Evolutionary conservation across 179 eudicot genomes (phyloP).

Genomic region (Amaranthus tricolor): DNA sequence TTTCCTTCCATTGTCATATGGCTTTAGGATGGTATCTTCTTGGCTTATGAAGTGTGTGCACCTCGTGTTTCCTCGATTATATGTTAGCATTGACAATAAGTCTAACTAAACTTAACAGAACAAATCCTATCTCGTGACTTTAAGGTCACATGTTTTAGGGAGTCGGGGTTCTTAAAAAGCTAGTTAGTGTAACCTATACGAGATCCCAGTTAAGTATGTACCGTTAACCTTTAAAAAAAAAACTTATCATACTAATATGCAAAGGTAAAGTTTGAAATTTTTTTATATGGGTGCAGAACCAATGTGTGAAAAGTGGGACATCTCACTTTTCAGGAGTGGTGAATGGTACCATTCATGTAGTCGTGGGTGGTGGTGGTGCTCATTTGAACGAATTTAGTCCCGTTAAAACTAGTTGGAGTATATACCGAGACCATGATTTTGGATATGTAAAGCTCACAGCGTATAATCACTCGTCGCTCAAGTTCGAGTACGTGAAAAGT

Average conservation of each 20-base stretch:
- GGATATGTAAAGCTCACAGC: conserved; percentile 77
- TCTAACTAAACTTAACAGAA: too few relatives aligned
- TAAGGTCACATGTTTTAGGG: too few relatives aligned
- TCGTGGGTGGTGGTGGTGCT: conserved; percentile 79
- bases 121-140: too few relatives aligned
- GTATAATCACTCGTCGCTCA: conserved; percentile 52
- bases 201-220: too few relatives aligned
- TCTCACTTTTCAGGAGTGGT: conserved; percentile 47
- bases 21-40: too few relatives aligned
- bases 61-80: too few relatives aligned
- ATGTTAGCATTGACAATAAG: too few relatives aligned
- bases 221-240: background rate
- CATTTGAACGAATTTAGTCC: conserved; percentile 43
- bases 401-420: conserved; percentile 59
- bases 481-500: conserved; percentile 77
- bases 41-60: too few relatives aligned
- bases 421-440: conserved; percentile 56
- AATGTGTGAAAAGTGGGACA: conserved; percentile 57
- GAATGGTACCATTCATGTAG: conserved; percentile 74
- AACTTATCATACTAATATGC: background rate
- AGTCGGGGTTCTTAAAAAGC: too few relatives aligned
- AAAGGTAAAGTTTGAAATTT: background rate
- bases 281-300: conserved; percentile 40
- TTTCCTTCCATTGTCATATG: background rate
- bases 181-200: too few relatives aligned